Evolutionary conservation across 768 basidiomycete species (phyloP), one percentile per base, ranked within the genome.

Genomic region (Tephrocybe sp.): DNA sequence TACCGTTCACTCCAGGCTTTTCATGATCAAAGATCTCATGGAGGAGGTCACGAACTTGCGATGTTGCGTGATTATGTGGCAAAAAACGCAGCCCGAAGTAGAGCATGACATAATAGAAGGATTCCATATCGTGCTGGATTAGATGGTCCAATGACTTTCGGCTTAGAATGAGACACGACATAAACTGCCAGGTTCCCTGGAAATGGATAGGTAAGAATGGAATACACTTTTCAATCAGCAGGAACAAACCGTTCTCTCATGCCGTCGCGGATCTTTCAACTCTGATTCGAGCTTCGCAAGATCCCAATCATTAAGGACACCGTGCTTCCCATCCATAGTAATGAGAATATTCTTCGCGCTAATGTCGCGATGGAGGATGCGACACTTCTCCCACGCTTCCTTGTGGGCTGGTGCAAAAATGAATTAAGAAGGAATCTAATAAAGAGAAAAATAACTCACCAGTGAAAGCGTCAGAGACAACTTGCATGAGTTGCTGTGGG

Each of bases 141-240:
- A 23, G 41, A 17, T 68, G 67, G 5, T 38, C 20, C 23, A 62
- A 62, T 12, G 7, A 13, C 9, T 58, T 45, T 11, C 58, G 9
- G 22, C 12, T 10, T 5, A 68, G 57, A 5, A 70, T 45, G 6
- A 39, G 44, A 0, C 51, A 41, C 1, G 68, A 66, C 56, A 68
- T 65, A 44, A 67, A 68, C 30, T 61, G 60, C 68, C 67, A 69
- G 12, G 67, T 69, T 0, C 69, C 68, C 67, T 69, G 34, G 10
- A 31, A 32, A 34, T 35, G n/a, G n/a, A 10, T 39, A 30, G 3
- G 34, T 55, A 32, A n/a, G 32, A 9, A 8, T 14, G 17, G 22
- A 5, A 11, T 23, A 39, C 2, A 23, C 31, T 12, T 31, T 8
- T 1, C n/a, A 39, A 34, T 3, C 9, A 9, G 17, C 32, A 8